Conservation (phyloP, 768 basidiomycete genomes). For the Lepiota brunneoincarnata region DNA sequence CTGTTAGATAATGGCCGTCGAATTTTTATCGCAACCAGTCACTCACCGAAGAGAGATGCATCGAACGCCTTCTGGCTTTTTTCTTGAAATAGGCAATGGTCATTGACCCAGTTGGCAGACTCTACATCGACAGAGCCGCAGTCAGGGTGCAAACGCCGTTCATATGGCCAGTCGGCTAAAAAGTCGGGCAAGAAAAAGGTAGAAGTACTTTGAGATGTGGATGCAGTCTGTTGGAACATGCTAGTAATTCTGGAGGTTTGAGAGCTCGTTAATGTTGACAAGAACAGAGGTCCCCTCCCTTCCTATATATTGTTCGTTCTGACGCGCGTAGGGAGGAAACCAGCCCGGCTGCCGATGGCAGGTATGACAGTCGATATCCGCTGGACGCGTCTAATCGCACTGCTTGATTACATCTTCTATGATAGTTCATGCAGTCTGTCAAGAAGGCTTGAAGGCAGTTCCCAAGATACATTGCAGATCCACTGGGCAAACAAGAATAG, state of each 20-base stretch:
- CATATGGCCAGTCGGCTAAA: conserved; percentile 9
- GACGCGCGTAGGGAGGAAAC: too few relatives aligned
- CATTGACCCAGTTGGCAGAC: conserved; percentile 22
- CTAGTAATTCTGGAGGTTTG: background rate
- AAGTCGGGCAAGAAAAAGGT: conserved; percentile 8
- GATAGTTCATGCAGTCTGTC: too few relatives aligned
- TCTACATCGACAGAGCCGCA: conserved; percentile 20
- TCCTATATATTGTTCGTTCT: too few relatives aligned
- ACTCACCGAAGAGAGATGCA: conserved; percentile 22
- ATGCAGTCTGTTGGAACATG: background rate
- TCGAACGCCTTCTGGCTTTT: conserved; percentile 23
- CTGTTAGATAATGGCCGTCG: background rate
- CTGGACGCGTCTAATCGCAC: too few relatives aligned
- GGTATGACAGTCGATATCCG: too few relatives aligned
- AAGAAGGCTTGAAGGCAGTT: too few relatives aligned
- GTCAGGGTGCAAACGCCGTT: conserved; percentile 9
- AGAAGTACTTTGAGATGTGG: background rate
- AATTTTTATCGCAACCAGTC: background rate
- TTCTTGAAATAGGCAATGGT: conserved; percentile 20
- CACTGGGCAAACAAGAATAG: too few relatives aligned
- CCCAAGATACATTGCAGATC: too few relatives aligned
- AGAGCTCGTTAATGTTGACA: too few relatives aligned
- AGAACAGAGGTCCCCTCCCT: too few relatives aligned
- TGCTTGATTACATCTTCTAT: too few relatives aligned
- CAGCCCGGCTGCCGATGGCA: too few relatives aligned